These are phyloP conservation scores for Glutinoglossum americanum DNA, from an alignment of 495 filamentous ascomycete genomes.

Conservation along the genomic window DNA sequence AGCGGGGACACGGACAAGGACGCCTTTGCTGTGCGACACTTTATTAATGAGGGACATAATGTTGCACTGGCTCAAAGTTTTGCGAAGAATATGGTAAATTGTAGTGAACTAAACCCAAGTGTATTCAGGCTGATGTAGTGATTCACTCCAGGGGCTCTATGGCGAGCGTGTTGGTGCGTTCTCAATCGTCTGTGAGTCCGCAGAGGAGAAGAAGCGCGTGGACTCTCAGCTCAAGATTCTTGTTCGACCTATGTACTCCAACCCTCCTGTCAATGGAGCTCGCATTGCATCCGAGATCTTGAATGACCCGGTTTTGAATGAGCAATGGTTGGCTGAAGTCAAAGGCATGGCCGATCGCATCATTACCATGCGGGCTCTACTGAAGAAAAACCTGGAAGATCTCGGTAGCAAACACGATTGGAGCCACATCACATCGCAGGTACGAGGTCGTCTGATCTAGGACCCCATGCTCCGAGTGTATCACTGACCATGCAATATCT, in stretches of 20 bases:
- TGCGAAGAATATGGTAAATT: conserved; percentile 91
- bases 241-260: conserved; percentile 91
- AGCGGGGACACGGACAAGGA: conserved; percentile 79
- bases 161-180: conserved; percentile 97
- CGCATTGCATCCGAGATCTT: conserved; percentile 86
- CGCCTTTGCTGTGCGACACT: conserved; percentile 80
- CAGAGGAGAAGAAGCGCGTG: conserved; percentile 86
- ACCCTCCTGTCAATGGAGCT: conserved; percentile 89
- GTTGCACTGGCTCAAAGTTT: conserved; percentile 84
- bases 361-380: conserved; percentile 85
- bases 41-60: conserved; percentile 78
- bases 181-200: conserved; percentile 63
- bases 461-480: background rate
- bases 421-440: conserved; percentile 91
- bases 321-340: conserved; percentile 90
- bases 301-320: conserved; percentile 65
- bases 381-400: conserved; percentile 84
- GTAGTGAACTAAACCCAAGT: background rate
- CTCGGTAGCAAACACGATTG: conserved; percentile 91
- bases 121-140: background rate
- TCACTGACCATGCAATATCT: background rate
- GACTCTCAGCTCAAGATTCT: conserved; percentile 98
- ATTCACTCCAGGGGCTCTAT: conserved; percentile 52
- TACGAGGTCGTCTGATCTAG: conserved; percentile 7
- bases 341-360: conserved; percentile 98